Conservation (phyloP, 768 basidiomycete species). For the Boletus sensibilis region DNA sequence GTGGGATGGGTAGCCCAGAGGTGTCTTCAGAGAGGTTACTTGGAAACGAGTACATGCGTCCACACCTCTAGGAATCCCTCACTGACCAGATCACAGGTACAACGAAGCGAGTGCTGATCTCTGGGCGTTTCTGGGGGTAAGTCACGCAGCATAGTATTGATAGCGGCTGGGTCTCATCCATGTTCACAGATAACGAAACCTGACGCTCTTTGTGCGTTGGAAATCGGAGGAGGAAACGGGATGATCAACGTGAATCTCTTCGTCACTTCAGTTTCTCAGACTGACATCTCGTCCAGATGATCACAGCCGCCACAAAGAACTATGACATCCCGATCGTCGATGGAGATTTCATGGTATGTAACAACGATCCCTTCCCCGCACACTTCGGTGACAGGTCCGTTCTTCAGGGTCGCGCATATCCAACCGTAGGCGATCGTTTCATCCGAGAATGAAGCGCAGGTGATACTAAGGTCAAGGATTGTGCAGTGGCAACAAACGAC, state of each 20-base stretch:
- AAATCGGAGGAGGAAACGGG: slow-evolving; percentile 47
- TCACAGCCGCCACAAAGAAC: slow-evolving; percentile 35
- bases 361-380: background rate
- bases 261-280: background rate
- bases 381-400: slow-evolving; percentile 1
- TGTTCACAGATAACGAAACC: slow-evolving; percentile 30
- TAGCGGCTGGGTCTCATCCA: slow-evolving; percentile 3
- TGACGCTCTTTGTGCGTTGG: slow-evolving; percentile 36
- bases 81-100: slow-evolving; percentile 22
- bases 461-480: background rate
- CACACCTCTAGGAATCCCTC: background rate
- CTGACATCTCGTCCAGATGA: slow-evolving; percentile 30
- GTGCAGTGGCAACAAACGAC: slow-evolving; percentile 33
- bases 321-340: slow-evolving; percentile 42
- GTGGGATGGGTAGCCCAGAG: slow-evolving; percentile 44
- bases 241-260: slow-evolving; percentile 38
- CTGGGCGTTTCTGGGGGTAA: slow-evolving; percentile 30
- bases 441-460: slow-evolving; percentile 7
- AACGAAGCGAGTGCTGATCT: slow-evolving; percentile 33
- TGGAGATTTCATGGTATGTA: slow-evolving; percentile 44
- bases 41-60: slow-evolving; percentile 35
- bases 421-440: slow-evolving; percentile 23
- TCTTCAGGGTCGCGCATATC: slow-evolving; percentile 38
- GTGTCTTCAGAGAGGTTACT: slow-evolving; percentile 38
- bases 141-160: background rate